Evolutionary conservation across 371 early-diverging fungal species (phyloP).

Genomic region (Rhizopus stolonifer): DNA sequence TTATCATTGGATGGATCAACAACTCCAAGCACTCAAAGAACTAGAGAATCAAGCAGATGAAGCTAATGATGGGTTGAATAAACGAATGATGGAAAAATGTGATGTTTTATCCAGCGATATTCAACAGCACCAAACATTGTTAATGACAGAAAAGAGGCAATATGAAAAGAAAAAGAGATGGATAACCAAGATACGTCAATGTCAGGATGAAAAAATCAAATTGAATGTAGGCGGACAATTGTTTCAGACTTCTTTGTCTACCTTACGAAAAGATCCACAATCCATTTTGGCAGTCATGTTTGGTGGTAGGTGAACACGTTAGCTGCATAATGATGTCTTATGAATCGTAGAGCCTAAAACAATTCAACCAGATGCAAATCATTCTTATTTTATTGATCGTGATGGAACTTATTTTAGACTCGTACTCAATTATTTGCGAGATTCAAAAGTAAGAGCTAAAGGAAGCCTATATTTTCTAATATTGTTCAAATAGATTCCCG

Average conservation of each 20-base stretch:
- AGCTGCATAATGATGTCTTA: too few relatives aligned
- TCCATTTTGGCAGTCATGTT: conserved; percentile 41
- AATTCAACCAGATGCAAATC: conserved; percentile 31
- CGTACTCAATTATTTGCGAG: conserved; percentile 43
- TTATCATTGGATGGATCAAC: conserved; percentile 20
- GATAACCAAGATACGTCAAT: conserved; percentile 17
- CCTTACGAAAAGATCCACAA: conserved; percentile 38
- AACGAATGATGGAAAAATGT: conserved; percentile 24
- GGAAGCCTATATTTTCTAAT: too few relatives aligned
- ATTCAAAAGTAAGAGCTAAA: conserved; percentile 24
- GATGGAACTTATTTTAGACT: conserved; percentile 44
- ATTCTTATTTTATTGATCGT: conserved; percentile 48
- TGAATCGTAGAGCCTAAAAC: conserved; percentile 6
- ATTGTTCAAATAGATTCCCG: conserved; percentile 40
- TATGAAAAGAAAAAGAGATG: conserved; percentile 28
- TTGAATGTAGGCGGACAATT: conserved; percentile 44
- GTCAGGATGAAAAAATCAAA: conserved; percentile 40
- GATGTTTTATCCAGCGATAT: conserved; percentile 22
- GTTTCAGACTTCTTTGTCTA: conserved; percentile 41
- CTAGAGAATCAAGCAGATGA: conserved; percentile 31
- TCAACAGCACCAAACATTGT: conserved; percentile 11
- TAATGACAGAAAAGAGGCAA: conserved; percentile 23
- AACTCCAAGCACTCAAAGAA: conserved; percentile 26
- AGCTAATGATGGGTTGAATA: conserved; percentile 24
- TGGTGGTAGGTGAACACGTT: conserved; percentile 22